A percentile compares a stretch with the other conserved stretches of the same genome.
phyloP scores from a whole-genome alignment of 1,139 yeast species.

The Lodderomyces orthopsilosis region DNA sequence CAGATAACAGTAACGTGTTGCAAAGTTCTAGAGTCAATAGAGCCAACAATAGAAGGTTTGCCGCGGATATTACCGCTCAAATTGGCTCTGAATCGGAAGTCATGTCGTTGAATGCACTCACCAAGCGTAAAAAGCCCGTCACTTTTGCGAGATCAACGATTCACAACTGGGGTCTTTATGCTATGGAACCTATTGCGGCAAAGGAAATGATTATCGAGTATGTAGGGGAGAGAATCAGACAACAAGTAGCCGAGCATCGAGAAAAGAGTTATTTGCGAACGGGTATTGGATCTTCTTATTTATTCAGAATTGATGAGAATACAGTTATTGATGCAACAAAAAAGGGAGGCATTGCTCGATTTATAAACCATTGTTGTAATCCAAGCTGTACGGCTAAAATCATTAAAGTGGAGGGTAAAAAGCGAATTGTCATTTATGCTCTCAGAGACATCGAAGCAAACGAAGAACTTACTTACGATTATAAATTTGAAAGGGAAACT shows the following conservation, averaged over 20 bases:
- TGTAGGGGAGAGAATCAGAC: conserved; percentile 95
- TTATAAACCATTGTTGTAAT: conserved; percentile 94
- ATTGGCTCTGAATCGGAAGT: conserved; percentile 82
- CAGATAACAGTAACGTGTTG: conserved; percentile 19
- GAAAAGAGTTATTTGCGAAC: conserved; percentile 83
- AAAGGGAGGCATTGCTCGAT: conserved; percentile 94
- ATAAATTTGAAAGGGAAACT: conserved; percentile 88
- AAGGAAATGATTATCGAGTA: conserved; percentile 97
- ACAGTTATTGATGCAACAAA: conserved; percentile 97
- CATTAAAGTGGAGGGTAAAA: conserved; percentile 90
- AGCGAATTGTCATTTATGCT: conserved; percentile 93
- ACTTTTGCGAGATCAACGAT: conserved; percentile 95
- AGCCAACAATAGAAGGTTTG: conserved; percentile 85
- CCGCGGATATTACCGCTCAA: conserved; percentile 85
- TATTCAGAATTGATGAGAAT: conserved; percentile 89
- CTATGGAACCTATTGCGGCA: conserved; percentile 89
- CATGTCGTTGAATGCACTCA: conserved; percentile 70
- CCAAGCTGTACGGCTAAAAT: conserved; percentile 98
- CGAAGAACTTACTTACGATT: conserved; percentile 93
- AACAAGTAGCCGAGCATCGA: conserved; percentile 90
- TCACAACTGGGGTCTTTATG: conserved; percentile 97
- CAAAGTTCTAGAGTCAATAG: conserved; percentile 83
- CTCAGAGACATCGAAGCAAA: conserved; percentile 82
- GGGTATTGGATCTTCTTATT: conserved; percentile 93
- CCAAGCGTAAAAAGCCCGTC: conserved; percentile 89